Conservation (phyloP, 352 stramenopile genomes). For the Phytopythium delawarense region DNA sequence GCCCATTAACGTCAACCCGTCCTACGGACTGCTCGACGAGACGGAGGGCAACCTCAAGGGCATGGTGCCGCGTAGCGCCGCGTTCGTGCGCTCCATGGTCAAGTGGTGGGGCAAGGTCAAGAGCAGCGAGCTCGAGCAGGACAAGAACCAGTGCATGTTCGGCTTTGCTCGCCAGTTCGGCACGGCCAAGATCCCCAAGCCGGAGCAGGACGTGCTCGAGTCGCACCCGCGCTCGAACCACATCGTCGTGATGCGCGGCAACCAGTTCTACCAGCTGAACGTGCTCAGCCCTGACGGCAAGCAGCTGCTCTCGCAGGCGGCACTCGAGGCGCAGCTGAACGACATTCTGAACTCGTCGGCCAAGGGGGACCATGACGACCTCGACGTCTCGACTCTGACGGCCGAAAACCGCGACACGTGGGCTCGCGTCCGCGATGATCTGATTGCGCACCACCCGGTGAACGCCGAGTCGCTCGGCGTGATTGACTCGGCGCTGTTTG, state of each 20-base stretch:
- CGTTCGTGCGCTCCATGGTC: conserved; percentile 75
- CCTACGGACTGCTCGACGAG: conserved; percentile 82
- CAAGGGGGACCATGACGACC: conserved; percentile 41
- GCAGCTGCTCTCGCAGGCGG: conserved; percentile 67
- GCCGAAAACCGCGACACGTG: conserved; percentile 84
- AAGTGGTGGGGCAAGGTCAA: conserved; percentile 91
- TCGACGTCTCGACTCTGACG: conserved; percentile 76
- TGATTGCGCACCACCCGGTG: conserved; percentile 60
- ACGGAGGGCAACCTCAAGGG: conserved; percentile 67
- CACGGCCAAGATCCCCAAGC: conserved; percentile 77
- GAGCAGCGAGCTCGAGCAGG: conserved; percentile 81
- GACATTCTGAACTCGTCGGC: conserved; percentile 57
- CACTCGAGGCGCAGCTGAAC: conserved; percentile 61
- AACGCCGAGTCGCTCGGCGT: conserved; percentile 67
- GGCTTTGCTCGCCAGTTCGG: conserved; percentile 85
- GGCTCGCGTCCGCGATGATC: conserved; percentile 67
- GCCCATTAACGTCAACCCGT: conserved; percentile 91
- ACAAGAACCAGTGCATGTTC: conserved; percentile 90
- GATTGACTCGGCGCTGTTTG: conserved; percentile 90
- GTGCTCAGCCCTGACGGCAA: conserved; percentile 81
- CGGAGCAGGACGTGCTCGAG: conserved; percentile 64
- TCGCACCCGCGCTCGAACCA: conserved; percentile 77
- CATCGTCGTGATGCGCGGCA: conserved; percentile 87
- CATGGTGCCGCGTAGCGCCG: conserved; percentile 64
- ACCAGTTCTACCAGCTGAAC: conserved; percentile 82